Evolutionary conservation across 345 rosid species (phyloP).

Genomic region (Hibiscus syriacus): DNA sequence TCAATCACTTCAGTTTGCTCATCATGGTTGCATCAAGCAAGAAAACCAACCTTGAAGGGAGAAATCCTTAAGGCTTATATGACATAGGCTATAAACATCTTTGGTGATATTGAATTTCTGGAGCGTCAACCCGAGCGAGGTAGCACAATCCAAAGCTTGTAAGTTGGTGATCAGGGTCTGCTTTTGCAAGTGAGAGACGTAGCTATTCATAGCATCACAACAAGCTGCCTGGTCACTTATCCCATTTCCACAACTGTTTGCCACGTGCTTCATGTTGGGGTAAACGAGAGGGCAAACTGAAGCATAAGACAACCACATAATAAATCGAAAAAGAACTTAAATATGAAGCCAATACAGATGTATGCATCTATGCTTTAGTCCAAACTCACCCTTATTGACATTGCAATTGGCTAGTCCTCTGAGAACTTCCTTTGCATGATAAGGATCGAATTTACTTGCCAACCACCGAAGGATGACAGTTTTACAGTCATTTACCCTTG

Average conservation of each 20-base stretch:
- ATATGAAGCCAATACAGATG: neutral
- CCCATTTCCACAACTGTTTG: slow-evolving; percentile 50
- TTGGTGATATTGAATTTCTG: slow-evolving; percentile 56
- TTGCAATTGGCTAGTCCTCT: slow-evolving; percentile 84
- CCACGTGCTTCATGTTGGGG: slow-evolving; percentile 61
- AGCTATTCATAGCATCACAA: slow-evolving; percentile 73
- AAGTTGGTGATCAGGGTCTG: slow-evolving; percentile 88
- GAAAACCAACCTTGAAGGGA: slow-evolving; percentile 73
- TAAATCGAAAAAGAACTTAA: neutral
- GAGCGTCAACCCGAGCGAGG: slow-evolving; percentile 57
- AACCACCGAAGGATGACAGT: slow-evolving; percentile 76
- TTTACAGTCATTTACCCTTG: slow-evolving; percentile 63
- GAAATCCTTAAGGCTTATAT: slow-evolving; percentile 89
- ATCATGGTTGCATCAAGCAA: slow-evolving; percentile 1
- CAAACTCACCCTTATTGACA: slow-evolving; percentile 62
- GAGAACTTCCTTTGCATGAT: slow-evolving; percentile 62
- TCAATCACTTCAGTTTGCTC: neutral
- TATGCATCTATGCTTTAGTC: neutral
- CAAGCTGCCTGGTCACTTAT: slow-evolving; percentile 53
- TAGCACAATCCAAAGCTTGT: slow-evolving; percentile 90
- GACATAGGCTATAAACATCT: slow-evolving; percentile 71
- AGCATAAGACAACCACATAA: slow-evolving; percentile 10
- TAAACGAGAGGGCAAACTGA: slow-evolving; percentile 91
- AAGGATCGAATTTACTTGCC: slow-evolving; percentile 62
- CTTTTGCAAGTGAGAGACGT: slow-evolving; percentile 86